Base-by-base conservation (phyloP, 1,284 basidiomycete genomes). In the Ceratobasidium sp. region DNA sequence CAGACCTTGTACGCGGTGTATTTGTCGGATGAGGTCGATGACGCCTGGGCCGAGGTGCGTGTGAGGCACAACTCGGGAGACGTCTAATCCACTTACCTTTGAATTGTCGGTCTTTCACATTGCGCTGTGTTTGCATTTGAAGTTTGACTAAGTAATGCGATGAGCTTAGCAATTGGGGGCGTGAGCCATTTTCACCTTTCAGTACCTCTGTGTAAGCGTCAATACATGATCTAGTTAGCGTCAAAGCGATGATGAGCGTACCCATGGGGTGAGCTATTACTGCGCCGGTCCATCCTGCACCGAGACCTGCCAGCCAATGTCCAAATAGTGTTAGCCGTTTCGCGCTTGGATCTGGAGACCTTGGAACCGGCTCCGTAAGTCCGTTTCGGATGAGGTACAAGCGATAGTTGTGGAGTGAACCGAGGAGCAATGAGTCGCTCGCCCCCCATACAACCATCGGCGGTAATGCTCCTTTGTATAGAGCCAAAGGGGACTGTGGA, bases 381-480 rank as follows among this genome's bases (percentile, higher is more conserved):
- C 84, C 82, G 70, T 82, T 75, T 79, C 54, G 35, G 15, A 85
- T 78, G 54, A 91, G 81, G 70, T 86, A 84, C 1, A 90, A 80
- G 8, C 89, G 85, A 75, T 90, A 91, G 75, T 89, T 89, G 77
- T 89, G 87, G 53, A 93, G 78, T 3, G 88, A 90, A 2, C 91
- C 91, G 58, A 93, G 80, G 6, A 93, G 81, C 8, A 92, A 79
- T 15, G 89, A 87, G 75, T 93, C 91, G 49, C 90, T 88, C 43
- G 87, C 82, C 7, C 88, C 86, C 91, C 90, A 92, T 1, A 89
- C 90, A 2, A 92, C 80, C 20, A 89, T 88, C 1, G 90, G 91
- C 4, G 90, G 88, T 0, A 87, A 86, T 8, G 87, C 87, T 15
- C 89, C 89, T 79, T 89, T 89, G 80, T 89, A 89, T 25, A 89